Evolutionary conservation across 805 yeast species (phyloP), one percentile per base, ranked within the genome.

Genomic region (Grigorovia jiainica): DNA sequence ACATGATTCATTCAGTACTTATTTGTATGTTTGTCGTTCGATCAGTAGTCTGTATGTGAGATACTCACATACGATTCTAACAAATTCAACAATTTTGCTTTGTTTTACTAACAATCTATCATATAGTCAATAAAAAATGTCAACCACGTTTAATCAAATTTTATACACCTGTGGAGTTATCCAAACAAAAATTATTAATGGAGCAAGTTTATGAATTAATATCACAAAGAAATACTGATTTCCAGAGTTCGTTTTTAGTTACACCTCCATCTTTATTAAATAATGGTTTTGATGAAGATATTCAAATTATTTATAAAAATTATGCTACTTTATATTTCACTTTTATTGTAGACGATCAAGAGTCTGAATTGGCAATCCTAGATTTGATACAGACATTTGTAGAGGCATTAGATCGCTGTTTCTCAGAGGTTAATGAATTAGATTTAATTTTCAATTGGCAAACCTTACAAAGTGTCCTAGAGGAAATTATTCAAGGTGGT

Each of bases 381-480:
- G 98, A 92, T 61, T 66, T 92, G 56, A 90, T 92, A 43, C 98
- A 92, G 60, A 97, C 92, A 34, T 90, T 92, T 70, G 98, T 92
- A 3, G 97, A 92, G 61, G 83, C 95, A 41, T 71, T 92, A 49
- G 95, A 92, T 59, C 78, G 82, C 44, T 92, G 98, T 62, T 92
- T 92, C 64, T 80, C 79, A 47, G 89, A 87, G 55, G 98, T 92
- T 6, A 89, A 96, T 61, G 98, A 92, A 58, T 70, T 92, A 51
- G 98, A 92, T 64, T 70, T 92, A 47, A 96, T 92, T n/a, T 90
- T 89, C 65, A 97, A 97, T 15, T 92, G 98, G 97, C 97, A 92
- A 63, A 94, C 87, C 5, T 67, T 90, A 25, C 94, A 90, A 58
- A 82, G 95, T 2, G 96, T 90, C 2, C 62, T 89, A 38, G 92